A percentile compares a stretch with the other conserved stretches of the same genome.
Evolutionary conservation across 768 basidiomycete genomes (phyloP).

Genomic region (Mycena chlorophos): DNA sequence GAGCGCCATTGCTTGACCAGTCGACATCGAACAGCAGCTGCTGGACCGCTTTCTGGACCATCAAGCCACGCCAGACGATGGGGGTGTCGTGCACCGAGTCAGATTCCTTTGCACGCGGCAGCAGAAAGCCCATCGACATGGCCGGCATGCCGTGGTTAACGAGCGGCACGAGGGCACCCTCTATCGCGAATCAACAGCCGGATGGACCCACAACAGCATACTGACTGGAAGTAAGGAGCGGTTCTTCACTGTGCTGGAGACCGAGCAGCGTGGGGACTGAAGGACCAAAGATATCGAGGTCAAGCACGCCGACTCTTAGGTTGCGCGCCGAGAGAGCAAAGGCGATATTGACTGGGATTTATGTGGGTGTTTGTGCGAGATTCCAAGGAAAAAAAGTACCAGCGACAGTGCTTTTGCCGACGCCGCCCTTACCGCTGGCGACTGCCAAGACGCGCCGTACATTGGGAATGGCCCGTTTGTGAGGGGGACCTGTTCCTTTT

Average conservation of each 20-base stretch:
- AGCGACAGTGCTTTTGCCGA: conserved; percentile 92
- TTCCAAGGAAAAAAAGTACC: conserved; percentile 42
- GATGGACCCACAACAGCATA: background rate
- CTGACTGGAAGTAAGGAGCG: conserved; percentile 66
- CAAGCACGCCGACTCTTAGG: conserved; percentile 81
- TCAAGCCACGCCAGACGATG: conserved; percentile 93
- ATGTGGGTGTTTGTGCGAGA: background rate
- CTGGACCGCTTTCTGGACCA: conserved; percentile 98
- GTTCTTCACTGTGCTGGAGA: conserved; percentile 74
- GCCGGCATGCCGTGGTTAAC: conserved; percentile 86
- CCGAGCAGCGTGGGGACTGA: conserved; percentile 94
- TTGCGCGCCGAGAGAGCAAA: conserved; percentile 56
- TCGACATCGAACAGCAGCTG: conserved; percentile 96
- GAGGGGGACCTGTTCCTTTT: conserved; percentile 37
- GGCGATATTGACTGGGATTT: conserved; percentile 70
- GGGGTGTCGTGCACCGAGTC: conserved; percentile 67
- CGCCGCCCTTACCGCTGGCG: conserved; percentile 93
- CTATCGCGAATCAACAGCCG: conserved; percentile 36
- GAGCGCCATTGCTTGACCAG: conserved; percentile 55
- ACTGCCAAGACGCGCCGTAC: conserved; percentile 83
- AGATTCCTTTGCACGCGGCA: conserved; percentile 54
- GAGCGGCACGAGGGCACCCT: conserved; percentile 77
- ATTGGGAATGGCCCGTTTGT: conserved; percentile 62
- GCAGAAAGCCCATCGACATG: conserved; percentile 97
- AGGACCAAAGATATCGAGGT: conserved; percentile 95